Base-by-base conservation (phyloP, 2,329 filamentous ascomycete species). In the Cryoendolithus antarcticus region DNA sequence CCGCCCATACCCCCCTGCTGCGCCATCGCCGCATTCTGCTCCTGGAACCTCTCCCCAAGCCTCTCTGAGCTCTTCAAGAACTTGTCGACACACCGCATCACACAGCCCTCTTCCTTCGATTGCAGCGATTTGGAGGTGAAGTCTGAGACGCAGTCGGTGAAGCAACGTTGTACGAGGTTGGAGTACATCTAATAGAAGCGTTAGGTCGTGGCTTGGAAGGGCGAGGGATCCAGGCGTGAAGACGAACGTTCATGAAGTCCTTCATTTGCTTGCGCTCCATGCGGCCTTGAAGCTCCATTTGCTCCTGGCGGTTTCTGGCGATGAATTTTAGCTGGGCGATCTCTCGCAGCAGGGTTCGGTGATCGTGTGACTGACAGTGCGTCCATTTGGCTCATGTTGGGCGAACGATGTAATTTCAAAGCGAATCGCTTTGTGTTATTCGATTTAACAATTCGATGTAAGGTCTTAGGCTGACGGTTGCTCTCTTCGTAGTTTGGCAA, bases 221-320 rank as follows among this genome's bases (percentile, higher is more conserved):
- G 3, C 11, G 27, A 32, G n/a, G 13, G 7, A 5, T 19, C 15
- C 28, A 21, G 11, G 30, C 30, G 3, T 31, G 30, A 4, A 10
- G 30, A 12, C 9, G 30, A 31, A 96, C 91, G 56, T 77, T 83
- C 81, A 96, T 94, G 62, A 98, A 96, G 62, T 96, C 89, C 70
- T 94, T 94, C 74, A 98, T 85, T 69, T 98, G 91, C 68, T 91
- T 93, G 69, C 84, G 83, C 71, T 96, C 86, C 77, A 98, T 88
- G 65, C 91, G 86, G 67, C 77, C 69, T 66, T 93, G 82, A 60
- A 98, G 82, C 73, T 91, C 85, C 68, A 85, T 83, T 71, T 93
- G 84, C 72, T 96, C 89, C 7, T 27, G 24, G 24, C 24, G 24
- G 24, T 27, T 27, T 27, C 24, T 27, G 7, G 24, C 5, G 24